phyloP scores from a whole-genome alignment of 257 asterid genomes.

The Solanum raphanifolium region DNA sequence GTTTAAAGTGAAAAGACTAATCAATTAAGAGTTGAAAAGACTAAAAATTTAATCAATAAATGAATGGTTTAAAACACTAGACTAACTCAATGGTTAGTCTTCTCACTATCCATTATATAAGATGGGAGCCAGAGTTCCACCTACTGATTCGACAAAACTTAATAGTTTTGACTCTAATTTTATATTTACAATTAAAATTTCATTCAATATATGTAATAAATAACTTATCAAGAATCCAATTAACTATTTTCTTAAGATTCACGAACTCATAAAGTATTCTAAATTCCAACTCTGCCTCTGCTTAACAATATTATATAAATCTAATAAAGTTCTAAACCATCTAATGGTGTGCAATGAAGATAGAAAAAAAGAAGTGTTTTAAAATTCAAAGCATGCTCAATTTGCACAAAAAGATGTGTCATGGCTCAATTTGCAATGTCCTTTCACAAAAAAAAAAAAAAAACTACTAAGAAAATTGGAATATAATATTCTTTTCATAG shows the following conservation, averaged over 20 bases:
- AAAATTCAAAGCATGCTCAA: not conserved
- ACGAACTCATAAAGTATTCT: not conserved
- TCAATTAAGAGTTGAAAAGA: not conserved
- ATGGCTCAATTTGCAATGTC: not conserved
- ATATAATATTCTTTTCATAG: constrained; percentile 3
- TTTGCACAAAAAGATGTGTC: not conserved
- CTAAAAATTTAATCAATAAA: not conserved
- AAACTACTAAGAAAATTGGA: not conserved
- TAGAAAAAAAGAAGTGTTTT: not conserved
- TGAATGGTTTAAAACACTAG: not conserved
- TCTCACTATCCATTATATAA: not conserved
- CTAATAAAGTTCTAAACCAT: not conserved
- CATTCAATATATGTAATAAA: not conserved
- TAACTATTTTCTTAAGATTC: not conserved
- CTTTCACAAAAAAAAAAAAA: not conserved
- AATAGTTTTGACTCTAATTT: not conserved
- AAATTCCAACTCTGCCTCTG: not conserved
- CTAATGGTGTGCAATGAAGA: not conserved
- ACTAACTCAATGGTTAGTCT: not conserved
- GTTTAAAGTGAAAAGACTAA: not conserved
- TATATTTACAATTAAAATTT: not conserved
- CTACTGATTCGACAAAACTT: not conserved
- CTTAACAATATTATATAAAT: not conserved
- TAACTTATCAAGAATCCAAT: not conserved
- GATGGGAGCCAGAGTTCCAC: not conserved